Evolutionary conservation across 768 basidiomycete genomes (phyloP), one percentile per base, ranked within the genome.

Genomic region (Kondoa subrosea): DNA sequence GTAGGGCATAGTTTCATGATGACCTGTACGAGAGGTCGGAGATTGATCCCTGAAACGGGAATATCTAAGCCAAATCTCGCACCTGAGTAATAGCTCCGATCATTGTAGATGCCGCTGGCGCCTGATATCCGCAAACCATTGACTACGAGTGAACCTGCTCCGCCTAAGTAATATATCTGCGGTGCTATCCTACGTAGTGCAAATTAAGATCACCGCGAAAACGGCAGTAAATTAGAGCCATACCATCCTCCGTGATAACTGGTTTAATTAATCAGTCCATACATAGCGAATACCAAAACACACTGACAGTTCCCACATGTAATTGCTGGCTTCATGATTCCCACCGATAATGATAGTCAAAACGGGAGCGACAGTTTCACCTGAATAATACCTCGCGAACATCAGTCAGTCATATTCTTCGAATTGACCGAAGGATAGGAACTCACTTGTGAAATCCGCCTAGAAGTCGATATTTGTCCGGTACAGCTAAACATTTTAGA

Each of bases 251-350:
- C 4, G 30, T 56, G 56, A 56, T 3, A 40, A 1, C 26, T 30
- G 8, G 25, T 12, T 14, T 60, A n/a, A 60, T 26, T 25, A 60
- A 30, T 34, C 1, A 25, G 33, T 26, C 14, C 63, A 1, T 25
- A 1, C 29, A 56, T 0, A 64, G 12, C 33, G 61, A 63, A 30
- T 12, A 29, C 16, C 12, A 56, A 34, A 26, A 34, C 8, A n/a
- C 30, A 79, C 87, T 77, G 74, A 90, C 89, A 95, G 78, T 76
- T 99, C 95, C 87, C 89, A 92, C 79, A 97, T 81, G 75, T 96
- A 95, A 72, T 91, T 95, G 26, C 89, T 91, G 1, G 90, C 90
- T 78, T 97, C 95, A 76, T 97, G 95, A 75, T 97, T 97, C 8
- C 95, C 95, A 17, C 95, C 95, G 74, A 97, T 95, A 62, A 97